Evolutionary conservation across 2,329 filamentous ascomycete genomes (phyloP), one percentile per base, ranked within the genome.

Genomic region (Botrytis tulipae): DNA sequence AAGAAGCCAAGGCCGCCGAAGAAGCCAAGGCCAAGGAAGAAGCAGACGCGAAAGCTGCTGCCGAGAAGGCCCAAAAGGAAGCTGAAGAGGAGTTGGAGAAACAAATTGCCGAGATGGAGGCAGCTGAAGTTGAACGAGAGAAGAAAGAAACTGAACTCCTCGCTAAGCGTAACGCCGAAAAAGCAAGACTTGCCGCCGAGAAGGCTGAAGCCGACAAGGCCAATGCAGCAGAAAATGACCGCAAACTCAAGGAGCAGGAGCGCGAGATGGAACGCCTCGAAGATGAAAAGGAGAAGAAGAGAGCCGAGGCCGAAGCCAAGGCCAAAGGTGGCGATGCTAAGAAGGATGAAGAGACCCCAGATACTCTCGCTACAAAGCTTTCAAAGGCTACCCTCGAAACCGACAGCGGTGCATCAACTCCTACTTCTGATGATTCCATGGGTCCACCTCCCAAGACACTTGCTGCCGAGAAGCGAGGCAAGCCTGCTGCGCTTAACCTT

Each of bases 401-500:
- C 29, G 85, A 85, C 59, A 80, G 80, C 57, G 85, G 84, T 76
- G 65, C 83, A 29, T 80, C 82, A 18, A 82, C 81, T 80, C 85
- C 78, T 76, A 81, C 81, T 76, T 83, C 84, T 14, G 83, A 85
- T 65, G 83, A 86, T 59, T 82, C 83, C 18, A 84, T 84, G 84
- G 84, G 76, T 66, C 84, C 78, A 75, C 86, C 83, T 77, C 85
- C 84, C 80, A 91, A 91, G 82, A 81, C 85, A 29, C 82, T 87
- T 62, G 84, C 85, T 73, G 85, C 84, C 46, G 86, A 90, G 78
- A 94, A 94, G 83, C 89, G 87, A 35, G 80, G 86, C 74, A 98
- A 97, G 87, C 95, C 96, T 68, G 90, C 92, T 74, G 92, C 93
- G 62, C 90, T 99, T 77, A 98, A 98, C 84, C 87, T 98, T 76